These are phyloP conservation scores for Lachancea kluyveri DNA, from an alignment of 805 yeast genomes.

Conservation along the genomic window DNA sequence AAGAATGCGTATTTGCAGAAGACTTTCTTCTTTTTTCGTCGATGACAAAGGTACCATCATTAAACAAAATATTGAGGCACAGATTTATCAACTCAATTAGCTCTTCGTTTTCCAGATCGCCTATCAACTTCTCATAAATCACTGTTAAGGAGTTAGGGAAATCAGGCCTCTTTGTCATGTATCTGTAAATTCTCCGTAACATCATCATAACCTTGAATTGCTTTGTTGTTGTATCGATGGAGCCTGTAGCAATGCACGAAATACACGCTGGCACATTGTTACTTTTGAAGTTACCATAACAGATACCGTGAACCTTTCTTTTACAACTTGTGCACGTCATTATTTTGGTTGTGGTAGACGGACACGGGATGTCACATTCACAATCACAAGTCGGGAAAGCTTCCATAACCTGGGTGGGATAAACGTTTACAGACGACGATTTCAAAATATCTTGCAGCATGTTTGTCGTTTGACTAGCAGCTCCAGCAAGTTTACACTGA, in stretches of 20 bases:
- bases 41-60: slow-evolving; percentile 7
- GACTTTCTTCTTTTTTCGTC: slow-evolving; percentile 10
- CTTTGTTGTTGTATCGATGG: slow-evolving; percentile 13
- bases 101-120: slow-evolving; percentile 4
- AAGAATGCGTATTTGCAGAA: not conserved
- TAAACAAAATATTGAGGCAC: slow-evolving; percentile 11
- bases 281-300: slow-evolving; percentile 28
- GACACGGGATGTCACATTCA: slow-evolving; percentile 23
- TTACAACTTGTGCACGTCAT: slow-evolving; percentile 29
- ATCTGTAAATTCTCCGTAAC: slow-evolving; percentile 31
- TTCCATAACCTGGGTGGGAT: slow-evolving; percentile 28
- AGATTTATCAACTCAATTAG: slow-evolving; percentile 4
- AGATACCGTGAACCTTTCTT: slow-evolving; percentile 28
- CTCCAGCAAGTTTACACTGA: slow-evolving; percentile 1
- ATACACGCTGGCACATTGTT: slow-evolving; percentile 20
- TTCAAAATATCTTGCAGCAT: slow-evolving; percentile 25
- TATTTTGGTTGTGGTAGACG: slow-evolving; percentile 8
- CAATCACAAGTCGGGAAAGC: slow-evolving; percentile 20
- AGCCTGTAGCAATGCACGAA: slow-evolving; percentile 20
- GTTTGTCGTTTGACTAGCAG: slow-evolving; percentile 30
- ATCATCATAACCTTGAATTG: slow-evolving; percentile 30
- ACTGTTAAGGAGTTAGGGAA: slow-evolving; percentile 17
- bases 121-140: slow-evolving; percentile 9
- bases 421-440: slow-evolving; percentile 14
- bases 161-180: slow-evolving; percentile 15